Evolutionary conservation across 2,329 filamentous ascomycete species (phyloP).

Genomic region (Fusarium illudens): DNA sequence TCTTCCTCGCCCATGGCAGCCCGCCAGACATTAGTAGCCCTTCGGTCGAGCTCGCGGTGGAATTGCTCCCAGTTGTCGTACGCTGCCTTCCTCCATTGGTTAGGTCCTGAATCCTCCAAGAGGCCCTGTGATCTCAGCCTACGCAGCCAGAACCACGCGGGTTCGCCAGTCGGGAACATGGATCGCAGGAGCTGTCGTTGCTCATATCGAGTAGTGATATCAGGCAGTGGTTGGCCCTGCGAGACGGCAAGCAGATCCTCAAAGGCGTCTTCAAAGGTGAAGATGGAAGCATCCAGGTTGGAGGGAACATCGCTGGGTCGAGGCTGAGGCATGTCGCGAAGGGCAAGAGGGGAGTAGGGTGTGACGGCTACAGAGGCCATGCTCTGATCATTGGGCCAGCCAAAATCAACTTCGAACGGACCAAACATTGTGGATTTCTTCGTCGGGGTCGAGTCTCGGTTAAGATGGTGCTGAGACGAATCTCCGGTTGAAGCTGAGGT

Average conservation of each 20-base stretch:
- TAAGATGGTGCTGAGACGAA: background rate
- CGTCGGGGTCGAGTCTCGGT: background rate
- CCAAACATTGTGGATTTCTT: slow-evolving; percentile 30
- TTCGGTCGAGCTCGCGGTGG: slow-evolving; percentile 44
- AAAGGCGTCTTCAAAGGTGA: slow-evolving; percentile 66
- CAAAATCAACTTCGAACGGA: slow-evolving; percentile 30
- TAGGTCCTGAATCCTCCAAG: slow-evolving; percentile 44
- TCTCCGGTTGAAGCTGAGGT: slow-evolving; percentile 25
- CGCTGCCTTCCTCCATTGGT: slow-evolving; percentile 21
- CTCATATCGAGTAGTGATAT: slow-evolving; percentile 49
- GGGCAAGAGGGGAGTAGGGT: slow-evolving; percentile 45
- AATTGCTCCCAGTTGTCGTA: slow-evolving; percentile 43
- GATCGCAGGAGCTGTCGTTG: slow-evolving; percentile 49
- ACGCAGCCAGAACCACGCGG: slow-evolving; percentile 53
- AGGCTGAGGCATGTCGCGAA: slow-evolving; percentile 58
- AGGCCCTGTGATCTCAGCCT: slow-evolving; percentile 51
- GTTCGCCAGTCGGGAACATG: slow-evolving; percentile 53
- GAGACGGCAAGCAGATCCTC: slow-evolving; percentile 63
- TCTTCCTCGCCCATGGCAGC: slow-evolving; percentile 24
- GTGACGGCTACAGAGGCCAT: slow-evolving; percentile 39
- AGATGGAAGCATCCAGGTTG: slow-evolving; percentile 49
- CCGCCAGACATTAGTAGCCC: slow-evolving; percentile 43
- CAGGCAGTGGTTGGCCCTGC: slow-evolving; percentile 53
- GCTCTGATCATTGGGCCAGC: slow-evolving; percentile 23
- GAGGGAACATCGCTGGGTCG: slow-evolving; percentile 54